These are phyloP conservation scores for Arthrobotrys entomopaga DNA, from an alignment of 2,329 filamentous ascomycete genomes.

Conservation along the genomic window DNA sequence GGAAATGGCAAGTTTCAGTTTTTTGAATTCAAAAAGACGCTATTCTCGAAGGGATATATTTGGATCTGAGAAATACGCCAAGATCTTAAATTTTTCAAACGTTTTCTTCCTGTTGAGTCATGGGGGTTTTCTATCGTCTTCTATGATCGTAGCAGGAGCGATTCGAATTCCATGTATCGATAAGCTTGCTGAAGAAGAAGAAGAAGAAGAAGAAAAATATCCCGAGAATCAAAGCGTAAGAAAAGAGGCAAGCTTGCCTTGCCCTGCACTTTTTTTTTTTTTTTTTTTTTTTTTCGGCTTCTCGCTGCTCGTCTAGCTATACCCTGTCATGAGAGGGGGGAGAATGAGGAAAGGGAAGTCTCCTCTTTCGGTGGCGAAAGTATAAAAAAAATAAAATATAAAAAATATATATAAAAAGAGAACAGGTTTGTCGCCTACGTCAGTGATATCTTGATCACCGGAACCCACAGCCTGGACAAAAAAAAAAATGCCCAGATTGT, in stretches of 20 bases:
- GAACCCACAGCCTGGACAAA: slow-evolving; percentile 3
- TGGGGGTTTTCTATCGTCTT: slow-evolving; percentile 18
- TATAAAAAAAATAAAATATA: no score
- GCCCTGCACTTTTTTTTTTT: no score
- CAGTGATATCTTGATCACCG: slow-evolving; percentile 37
- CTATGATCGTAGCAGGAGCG: slow-evolving; percentile 28
- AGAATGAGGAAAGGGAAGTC: no score
- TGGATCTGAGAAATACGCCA: no score
- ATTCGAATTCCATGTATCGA: slow-evolving; percentile 25
- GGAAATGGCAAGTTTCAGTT: no score
- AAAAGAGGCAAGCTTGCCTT: slow-evolving; percentile 26
- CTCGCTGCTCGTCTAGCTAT: slow-evolving; percentile 51
- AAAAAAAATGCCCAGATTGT: slow-evolving; percentile 8
- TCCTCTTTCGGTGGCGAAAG: slow-evolving; percentile 20
- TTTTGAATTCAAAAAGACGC: no score
- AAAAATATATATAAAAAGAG: neutral
- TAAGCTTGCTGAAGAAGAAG: slow-evolving; percentile 12
- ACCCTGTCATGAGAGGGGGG: neutral
- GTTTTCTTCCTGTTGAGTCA: slow-evolving; percentile 4
- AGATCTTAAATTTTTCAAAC: neutral
- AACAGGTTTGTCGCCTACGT: slow-evolving; percentile 30
- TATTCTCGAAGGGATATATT: neutral
- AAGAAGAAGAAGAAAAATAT: slow-evolving; percentile 17
- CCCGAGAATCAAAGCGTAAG: slow-evolving; percentile 29
- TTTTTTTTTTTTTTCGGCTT: slow-evolving; percentile 27